These are phyloP conservation scores for Pinus tabuliformis DNA, from an alignment of 75 land plant species.

Conservation along the genomic window DNA sequence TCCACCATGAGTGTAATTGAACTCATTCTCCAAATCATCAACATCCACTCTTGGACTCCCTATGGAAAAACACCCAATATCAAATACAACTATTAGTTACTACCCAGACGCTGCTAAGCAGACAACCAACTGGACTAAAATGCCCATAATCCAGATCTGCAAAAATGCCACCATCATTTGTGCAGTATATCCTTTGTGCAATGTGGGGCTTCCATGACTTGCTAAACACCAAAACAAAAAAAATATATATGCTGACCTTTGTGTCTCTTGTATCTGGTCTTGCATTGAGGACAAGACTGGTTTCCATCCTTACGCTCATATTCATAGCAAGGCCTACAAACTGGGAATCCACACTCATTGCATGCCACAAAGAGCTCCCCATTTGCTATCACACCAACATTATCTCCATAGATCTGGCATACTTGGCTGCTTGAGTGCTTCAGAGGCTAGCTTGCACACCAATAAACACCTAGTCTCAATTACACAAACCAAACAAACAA, in stretches of 20 bases:
- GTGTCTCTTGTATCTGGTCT: conserved; percentile 81
- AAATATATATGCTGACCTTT: conserved; percentile 48
- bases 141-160: neutral
- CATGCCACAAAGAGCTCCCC: conserved; percentile 91
- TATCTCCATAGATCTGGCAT: conserved; percentile 89
- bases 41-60: conserved; percentile 81
- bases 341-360: conserved; percentile 90
- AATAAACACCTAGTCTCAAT: neutral
- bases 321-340: conserved; percentile 89
- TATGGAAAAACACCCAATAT: conserved; percentile 13
- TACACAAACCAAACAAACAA: neutral
- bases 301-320: conserved; percentile 92
- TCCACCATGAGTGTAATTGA: conserved; percentile 32
- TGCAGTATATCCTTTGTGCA: neutral
- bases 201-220: no score
- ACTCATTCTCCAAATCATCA: conserved; percentile 88
- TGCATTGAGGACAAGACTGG: conserved; percentile 86
- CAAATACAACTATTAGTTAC: neutral
- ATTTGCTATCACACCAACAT: conserved; percentile 57
- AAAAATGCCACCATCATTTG: neutral
- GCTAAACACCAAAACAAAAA: neutral
- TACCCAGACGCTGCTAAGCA: neutral
- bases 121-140: neutral
- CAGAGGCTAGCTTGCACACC: conserved; percentile 63
- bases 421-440: conserved; percentile 55